These are phyloP conservation scores for Ceratobasidium sp. DNA, from an alignment of 1,284 basidiomycete genomes.

Conservation along the genomic window DNA sequence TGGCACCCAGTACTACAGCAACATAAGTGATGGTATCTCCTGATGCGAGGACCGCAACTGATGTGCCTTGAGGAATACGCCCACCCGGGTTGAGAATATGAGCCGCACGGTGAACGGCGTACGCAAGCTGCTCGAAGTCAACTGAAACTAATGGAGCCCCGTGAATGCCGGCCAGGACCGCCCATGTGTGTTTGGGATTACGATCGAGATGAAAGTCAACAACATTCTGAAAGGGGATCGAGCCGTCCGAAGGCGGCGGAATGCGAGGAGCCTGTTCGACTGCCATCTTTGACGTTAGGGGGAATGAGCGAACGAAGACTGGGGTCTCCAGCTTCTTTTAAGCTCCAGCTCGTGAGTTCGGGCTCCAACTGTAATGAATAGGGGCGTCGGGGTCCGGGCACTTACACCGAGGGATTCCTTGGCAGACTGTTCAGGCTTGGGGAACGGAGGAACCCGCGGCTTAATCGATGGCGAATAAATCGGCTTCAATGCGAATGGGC, in stretches of 20 bases:
- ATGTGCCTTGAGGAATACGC: conserved; percentile 23
- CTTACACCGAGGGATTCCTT: too few relatives aligned
- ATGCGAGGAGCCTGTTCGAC: conserved; percentile 45
- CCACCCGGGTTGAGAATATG: conserved; percentile 34
- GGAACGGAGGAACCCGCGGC: too few relatives aligned
- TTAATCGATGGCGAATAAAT: too few relatives aligned
- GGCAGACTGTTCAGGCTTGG: too few relatives aligned
- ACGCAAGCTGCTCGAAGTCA: conserved; percentile 19
- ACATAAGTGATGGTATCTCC: conserved; percentile 16
- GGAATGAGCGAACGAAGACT: too few relatives aligned
- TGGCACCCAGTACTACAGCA: conserved; percentile 27
- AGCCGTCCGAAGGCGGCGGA: conserved; percentile 10
- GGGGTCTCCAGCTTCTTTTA: too few relatives aligned
- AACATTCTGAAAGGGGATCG: background rate
- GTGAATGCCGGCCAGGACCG: background rate
- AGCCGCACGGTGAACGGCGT: conserved; percentile 31
- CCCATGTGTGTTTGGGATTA: conserved; percentile 23
- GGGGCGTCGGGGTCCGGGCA: too few relatives aligned
- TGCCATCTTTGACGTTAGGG: conserved; percentile 29
- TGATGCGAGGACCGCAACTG: conserved; percentile 16
- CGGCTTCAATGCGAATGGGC: too few relatives aligned
- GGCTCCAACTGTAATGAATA: too few relatives aligned
- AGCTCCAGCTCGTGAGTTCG: too few relatives aligned
- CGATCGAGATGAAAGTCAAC: conserved; percentile 34
- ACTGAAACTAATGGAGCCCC: background rate